Evolutionary conservation across 2,329 filamentous ascomycete genomes (phyloP), one percentile per base, ranked within the genome.

Genomic region (Ascochyta clinopodiicola): DNA sequence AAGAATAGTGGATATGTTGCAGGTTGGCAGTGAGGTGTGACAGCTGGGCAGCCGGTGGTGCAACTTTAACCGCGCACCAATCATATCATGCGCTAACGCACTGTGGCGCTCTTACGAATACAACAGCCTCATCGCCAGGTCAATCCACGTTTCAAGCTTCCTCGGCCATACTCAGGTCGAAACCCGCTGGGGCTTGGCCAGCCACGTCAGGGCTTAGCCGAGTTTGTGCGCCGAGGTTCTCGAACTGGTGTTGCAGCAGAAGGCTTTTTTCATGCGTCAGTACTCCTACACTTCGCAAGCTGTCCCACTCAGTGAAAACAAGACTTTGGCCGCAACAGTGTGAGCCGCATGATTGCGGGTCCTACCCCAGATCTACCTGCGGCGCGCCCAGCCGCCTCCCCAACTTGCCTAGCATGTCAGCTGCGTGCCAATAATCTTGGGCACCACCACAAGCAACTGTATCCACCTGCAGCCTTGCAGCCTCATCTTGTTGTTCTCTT

Each of bases 181-280:
- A 49, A 60, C 59, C 56, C 60, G 59, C 63, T 64, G 64, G 63
- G 6, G 60, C 61, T 73, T 71, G 68, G 72, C 70, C 38, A 53
- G 60, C 66, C 57, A 64, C 59, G 60, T 59, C 65, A 61, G 58
- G 36, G 70, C 50, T 50, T 53, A 37, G 42, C 42, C 40, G 19
- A 47, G 69, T 68, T 70, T 62, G 66, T 62, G 60, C 63, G 61
- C 47, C 47, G 27, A 52, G 51, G 38, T 62, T 47, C 62, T 72
- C 69, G 50, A 65, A 73, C 72, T 51, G 48, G 32, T 53, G 59
- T 52, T 74, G 72, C 66, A 62, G 32, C 71, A 73, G 67, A 66
- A 55, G 27, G 42, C 25, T 62, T 60, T 48, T 46, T 57, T 58
- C 39, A 56, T 57, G 66, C 64, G 62, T 63, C 55, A 64, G 60